Evolutionary conservation across 768 basidiomycete species (phyloP).

Genomic region (Dendrothele bispora): DNA sequence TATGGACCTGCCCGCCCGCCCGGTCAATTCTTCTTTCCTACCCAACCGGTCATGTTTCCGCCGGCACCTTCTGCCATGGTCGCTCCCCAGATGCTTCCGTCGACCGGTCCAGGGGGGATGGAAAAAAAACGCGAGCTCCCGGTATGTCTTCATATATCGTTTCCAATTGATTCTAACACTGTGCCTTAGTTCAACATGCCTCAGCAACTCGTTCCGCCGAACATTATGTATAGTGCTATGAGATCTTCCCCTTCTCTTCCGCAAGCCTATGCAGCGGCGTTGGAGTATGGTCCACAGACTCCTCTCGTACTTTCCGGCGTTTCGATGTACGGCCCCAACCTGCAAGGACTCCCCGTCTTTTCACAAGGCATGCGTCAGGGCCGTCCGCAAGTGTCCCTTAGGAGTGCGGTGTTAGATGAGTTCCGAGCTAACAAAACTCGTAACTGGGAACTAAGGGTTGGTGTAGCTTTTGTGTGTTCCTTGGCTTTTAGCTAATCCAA

Average conservation of each 20-base stretch:
- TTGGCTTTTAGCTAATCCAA: background rate
- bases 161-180: slow-evolving; percentile 11
- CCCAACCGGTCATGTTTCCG: slow-evolving; percentile 62
- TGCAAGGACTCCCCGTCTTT: slow-evolving; percentile 32
- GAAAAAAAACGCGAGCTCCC: slow-evolving; percentile 63
- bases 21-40: slow-evolving; percentile 58
- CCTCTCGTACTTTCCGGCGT: slow-evolving; percentile 44
- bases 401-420: slow-evolving; percentile 80
- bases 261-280: slow-evolving; percentile 39
- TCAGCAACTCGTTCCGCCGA: slow-evolving; percentile 44
- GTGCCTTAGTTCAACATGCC: slow-evolving; percentile 38
- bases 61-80: slow-evolving; percentile 55
- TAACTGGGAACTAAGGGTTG: slow-evolving; percentile 80
- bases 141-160: slow-evolving; percentile 35
- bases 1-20: slow-evolving; percentile 50
- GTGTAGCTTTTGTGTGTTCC: slow-evolving; percentile 18
- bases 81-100: slow-evolving; percentile 43
- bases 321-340: slow-evolving; percentile 44
- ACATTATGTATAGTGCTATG: slow-evolving; percentile 40
- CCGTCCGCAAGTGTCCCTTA: slow-evolving; percentile 48
- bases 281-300: slow-evolving; percentile 54
- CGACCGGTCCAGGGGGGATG: slow-evolving; percentile 38
- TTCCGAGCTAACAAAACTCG: slow-evolving; percentile 79
- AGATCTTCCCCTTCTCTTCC: slow-evolving; percentile 42
- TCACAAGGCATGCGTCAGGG: slow-evolving; percentile 40